These are phyloP conservation scores for Cutaneotrichosporon daszewskae DNA, from an alignment of 1,284 basidiomycete genomes.

Conservation along the genomic window DNA sequence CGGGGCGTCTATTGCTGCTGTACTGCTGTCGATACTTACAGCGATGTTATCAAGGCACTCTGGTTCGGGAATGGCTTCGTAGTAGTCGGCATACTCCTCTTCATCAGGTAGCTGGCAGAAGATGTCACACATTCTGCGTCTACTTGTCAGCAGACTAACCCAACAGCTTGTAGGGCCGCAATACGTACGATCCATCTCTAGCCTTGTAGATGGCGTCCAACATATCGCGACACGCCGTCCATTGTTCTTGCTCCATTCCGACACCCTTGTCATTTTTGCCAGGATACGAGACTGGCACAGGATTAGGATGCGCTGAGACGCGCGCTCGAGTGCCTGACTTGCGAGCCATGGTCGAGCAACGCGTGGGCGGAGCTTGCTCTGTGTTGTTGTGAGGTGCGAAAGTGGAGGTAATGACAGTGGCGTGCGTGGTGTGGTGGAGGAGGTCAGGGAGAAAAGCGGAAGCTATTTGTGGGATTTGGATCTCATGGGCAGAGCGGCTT, in stretches of 20 bases:
- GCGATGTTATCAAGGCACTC: slow-evolving; percentile 42
- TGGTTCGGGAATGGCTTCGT: slow-evolving; percentile 42
- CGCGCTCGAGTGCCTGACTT: slow-evolving; percentile 21
- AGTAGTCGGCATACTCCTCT: slow-evolving; percentile 40
- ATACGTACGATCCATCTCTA: slow-evolving; percentile 36
- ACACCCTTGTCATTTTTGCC: slow-evolving; percentile 18
- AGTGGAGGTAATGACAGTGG: no score
- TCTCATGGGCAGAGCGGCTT: no score
- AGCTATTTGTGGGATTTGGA: no score
- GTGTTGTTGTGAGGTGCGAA: no score
- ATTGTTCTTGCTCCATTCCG: slow-evolving; percentile 30
- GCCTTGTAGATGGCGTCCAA: slow-evolving; percentile 38
- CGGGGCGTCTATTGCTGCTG: no score
- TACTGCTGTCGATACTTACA: slow-evolving; percentile 23
- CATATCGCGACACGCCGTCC: slow-evolving; percentile 38
- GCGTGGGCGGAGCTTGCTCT: no score
- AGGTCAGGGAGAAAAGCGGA: no score
- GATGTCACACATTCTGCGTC: slow-evolving; percentile 32
- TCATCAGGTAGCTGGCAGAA: slow-evolving; percentile 41
- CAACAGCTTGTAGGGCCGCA: background rate
- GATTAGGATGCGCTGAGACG: slow-evolving; percentile 11
- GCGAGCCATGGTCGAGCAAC: slow-evolving; percentile 9
- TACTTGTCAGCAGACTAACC: slow-evolving; percentile 9
- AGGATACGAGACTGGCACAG: slow-evolving; percentile 26
- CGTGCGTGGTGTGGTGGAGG: no score